Conservation (phyloP, 768 basidiomycete species). For the Lactarius quietus region DNA sequence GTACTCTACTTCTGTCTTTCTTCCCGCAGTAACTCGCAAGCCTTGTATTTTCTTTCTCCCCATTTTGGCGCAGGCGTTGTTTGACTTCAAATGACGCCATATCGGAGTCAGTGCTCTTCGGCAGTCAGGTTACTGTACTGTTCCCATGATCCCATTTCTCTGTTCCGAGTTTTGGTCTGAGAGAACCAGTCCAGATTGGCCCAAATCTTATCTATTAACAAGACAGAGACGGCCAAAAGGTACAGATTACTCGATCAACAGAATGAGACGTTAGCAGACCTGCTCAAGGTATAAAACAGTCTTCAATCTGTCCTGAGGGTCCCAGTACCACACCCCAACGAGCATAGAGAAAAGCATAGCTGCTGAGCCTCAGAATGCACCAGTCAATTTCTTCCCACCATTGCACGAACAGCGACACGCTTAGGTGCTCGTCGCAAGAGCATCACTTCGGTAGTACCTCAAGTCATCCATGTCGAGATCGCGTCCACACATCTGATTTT, state of each 20-base stretch:
- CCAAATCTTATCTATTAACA: slow-evolving; percentile 1
- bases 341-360: neutral
- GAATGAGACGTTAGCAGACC: neutral
- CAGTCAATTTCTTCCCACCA: slow-evolving; percentile 64
- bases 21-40: no score
- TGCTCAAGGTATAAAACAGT: slow-evolving; percentile 10
- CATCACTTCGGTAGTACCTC: slow-evolving; percentile 46
- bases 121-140: no score
- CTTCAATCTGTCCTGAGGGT: neutral
- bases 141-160: no score
- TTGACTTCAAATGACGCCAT: no score
- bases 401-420: slow-evolving; percentile 64
- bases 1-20: no score
- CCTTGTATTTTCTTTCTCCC: no score
- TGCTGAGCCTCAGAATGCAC: neutral
- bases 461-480: neutral
- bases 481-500: neutral
- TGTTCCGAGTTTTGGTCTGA: no score
- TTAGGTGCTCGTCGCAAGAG: slow-evolving; percentile 64
- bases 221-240: neutral
- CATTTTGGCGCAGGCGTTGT: no score
- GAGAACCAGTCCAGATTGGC: no score
- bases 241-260: neutral
- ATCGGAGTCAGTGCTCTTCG: no score
- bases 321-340: neutral